A percentile compares a stretch with the other conserved stretches of the same genome.
Conservation (phyloP, 768 basidiomycete species). For the Mycena vitilis region DNA sequence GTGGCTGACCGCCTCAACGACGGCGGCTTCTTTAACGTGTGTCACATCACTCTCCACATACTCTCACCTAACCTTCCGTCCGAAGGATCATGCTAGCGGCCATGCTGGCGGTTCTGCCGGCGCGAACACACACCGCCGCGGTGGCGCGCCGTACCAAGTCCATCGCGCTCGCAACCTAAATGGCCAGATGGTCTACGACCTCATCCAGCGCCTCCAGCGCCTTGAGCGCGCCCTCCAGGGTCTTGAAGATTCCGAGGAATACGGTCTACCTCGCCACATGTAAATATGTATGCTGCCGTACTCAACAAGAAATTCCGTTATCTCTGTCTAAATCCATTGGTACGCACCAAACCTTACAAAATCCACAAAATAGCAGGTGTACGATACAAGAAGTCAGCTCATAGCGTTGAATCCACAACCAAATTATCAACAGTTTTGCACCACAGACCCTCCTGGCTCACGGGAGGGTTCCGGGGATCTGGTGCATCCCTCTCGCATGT, state of each 20-base stretch:
- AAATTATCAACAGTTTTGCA: too few species aligned
- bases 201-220: conserved; percentile 9
- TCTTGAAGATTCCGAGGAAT: not conserved
- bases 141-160: not conserved
- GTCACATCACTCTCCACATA: not conserved
- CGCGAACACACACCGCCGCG: too few species aligned
- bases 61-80: too few species aligned
- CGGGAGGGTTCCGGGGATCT: too few species aligned
- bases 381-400: conserved; percentile 4
- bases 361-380: not conserved
- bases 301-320: too few species aligned
- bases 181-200: not conserved
- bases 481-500: too few species aligned
- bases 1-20: too few species aligned
- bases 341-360: not conserved
- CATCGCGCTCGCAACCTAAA: not conserved
- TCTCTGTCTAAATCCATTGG: not conserved
- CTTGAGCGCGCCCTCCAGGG: conserved; percentile 3
- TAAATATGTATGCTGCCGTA: too few species aligned
- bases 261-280: not conserved
- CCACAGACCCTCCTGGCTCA: too few species aligned
- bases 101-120: too few species aligned
- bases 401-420: not conserved
- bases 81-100: not conserved
- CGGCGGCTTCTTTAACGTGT: not conserved